Evolutionary conservation across 2,329 filamentous ascomycete species (phyloP).

Genomic region (Aschersonia sp.): DNA sequence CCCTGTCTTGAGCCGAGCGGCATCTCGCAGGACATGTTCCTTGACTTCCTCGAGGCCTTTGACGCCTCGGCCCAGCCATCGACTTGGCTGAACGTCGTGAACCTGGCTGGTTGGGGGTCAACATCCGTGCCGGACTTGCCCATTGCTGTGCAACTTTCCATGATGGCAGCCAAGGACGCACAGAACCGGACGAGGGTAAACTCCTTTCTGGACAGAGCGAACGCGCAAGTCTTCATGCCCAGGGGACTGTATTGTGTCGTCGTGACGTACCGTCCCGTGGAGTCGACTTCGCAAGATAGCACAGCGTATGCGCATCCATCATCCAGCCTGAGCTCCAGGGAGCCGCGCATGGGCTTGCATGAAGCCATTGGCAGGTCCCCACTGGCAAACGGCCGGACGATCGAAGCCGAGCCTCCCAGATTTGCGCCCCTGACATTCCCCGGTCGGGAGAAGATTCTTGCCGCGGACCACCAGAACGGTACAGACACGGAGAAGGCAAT

Average conservation of each 20-base stretch:
- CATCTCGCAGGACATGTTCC: conserved; percentile 7
- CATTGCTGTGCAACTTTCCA: conserved; percentile 6
- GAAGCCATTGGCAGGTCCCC: not conserved
- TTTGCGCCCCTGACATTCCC: not conserved
- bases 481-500: not conserved
- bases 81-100: conserved; percentile 6
- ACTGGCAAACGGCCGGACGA: not conserved
- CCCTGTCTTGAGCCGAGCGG: conserved; percentile 3
- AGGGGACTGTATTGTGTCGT: conserved; percentile 7
- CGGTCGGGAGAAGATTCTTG: not conserved
- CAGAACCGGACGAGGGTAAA: conserved; percentile 4
- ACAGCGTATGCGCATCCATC: not conserved
- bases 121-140: conserved; percentile 4
- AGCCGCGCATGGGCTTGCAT: not conserved
- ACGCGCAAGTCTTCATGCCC: conserved; percentile 6
- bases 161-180: not conserved
- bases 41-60: conserved; percentile 6
- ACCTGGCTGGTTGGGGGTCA: conserved; percentile 3
- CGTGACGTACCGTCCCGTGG: conserved; percentile 5
- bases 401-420: not conserved
- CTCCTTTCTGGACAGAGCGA: conserved; percentile 7
- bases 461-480: not conserved
- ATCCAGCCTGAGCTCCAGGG: not conserved
- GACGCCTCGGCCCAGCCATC: conserved; percentile 6
- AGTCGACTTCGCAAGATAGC: not conserved